phyloP scores from a whole-genome alignment of 495 filamentous ascomycete genomes.

The Aspergillus ellipticus region DNA sequence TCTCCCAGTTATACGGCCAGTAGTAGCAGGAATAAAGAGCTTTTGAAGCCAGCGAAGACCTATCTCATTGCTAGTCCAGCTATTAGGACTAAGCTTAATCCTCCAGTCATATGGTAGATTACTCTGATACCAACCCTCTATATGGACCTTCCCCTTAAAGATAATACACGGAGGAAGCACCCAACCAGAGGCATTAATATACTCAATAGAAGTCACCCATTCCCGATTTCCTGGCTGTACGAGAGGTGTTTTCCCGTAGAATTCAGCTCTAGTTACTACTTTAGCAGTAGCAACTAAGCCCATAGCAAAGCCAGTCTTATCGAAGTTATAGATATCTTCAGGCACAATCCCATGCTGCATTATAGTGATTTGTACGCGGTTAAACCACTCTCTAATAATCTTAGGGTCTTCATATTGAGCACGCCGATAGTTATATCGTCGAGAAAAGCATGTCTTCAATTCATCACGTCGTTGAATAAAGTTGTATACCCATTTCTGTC shows the following conservation, averaged over 20 bases:
- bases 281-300: too few species aligned
- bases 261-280: too few species aligned
- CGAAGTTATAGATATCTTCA: too few species aligned
- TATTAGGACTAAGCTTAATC: slow-evolving; percentile 18
- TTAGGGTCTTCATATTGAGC: too few species aligned
- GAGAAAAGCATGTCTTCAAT: slow-evolving; percentile 28
- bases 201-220: too few species aligned
- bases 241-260: too few species aligned
- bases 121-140: slow-evolving; percentile 8
- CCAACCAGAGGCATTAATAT: too few species aligned
- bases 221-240: too few species aligned
- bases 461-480: slow-evolving; percentile 29
- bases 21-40: slow-evolving; percentile 15
- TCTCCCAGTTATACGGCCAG: slow-evolving; percentile 1
- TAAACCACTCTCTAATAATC: slow-evolving; percentile 32
- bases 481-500: slow-evolving; percentile 10
- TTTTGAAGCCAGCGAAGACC: too few species aligned
- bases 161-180: too few species aligned
- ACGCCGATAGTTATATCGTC: slow-evolving; percentile 30
- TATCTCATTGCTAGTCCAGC: too few species aligned
- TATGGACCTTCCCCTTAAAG: slow-evolving; percentile 16
- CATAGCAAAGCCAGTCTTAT: too few species aligned
- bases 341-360: slow-evolving; percentile 4
- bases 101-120: slow-evolving; percentile 12
- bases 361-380: slow-evolving; percentile 26